These are phyloP conservation scores for Choanephora cucurbitarum DNA, from an alignment of 371 early-diverging fungal species.

Conservation along the genomic window DNA sequence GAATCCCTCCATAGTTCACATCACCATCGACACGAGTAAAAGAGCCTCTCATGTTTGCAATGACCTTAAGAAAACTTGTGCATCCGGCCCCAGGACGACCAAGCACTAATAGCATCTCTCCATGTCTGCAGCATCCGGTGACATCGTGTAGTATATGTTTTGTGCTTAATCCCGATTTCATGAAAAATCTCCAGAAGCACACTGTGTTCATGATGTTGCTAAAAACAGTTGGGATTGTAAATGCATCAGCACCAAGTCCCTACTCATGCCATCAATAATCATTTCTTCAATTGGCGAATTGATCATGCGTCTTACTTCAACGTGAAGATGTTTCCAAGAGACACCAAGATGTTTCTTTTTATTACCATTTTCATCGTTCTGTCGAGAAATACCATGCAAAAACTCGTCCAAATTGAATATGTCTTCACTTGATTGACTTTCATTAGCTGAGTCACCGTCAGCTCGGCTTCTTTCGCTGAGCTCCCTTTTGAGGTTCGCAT, in stretches of 20 bases:
- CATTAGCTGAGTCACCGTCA: constrained; percentile 10
- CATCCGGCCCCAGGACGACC: constrained; percentile 76
- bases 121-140: constrained; percentile 62
- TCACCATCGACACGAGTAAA: constrained; percentile 59
- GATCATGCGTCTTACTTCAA: constrained; percentile 12
- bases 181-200: constrained; percentile 23
- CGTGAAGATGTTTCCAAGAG: constrained; percentile 43
- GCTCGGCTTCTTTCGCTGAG: constrained; percentile 1
- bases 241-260: constrained; percentile 44
- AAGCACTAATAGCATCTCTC: constrained; percentile 74
- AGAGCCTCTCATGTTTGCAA: constrained; percentile 64
- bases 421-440: constrained; percentile 16
- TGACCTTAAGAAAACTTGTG: constrained; percentile 65
- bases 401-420: constrained; percentile 36
- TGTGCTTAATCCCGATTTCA: constrained; percentile 12
- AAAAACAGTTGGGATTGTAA: constrained; percentile 33
- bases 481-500: constrained; percentile 6
- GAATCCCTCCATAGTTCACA: constrained; percentile 65
- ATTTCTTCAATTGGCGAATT: no score
- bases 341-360: constrained; percentile 52
- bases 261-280: no score
- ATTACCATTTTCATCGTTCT: constrained; percentile 34
- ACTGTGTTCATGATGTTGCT: constrained; percentile 14
- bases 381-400: constrained; percentile 18
- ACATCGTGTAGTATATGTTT: constrained; percentile 50